A percentile compares a stretch with the other conserved stretches of the same genome.
These are phyloP conservation scores for Pezicula carpinea DNA, from an alignment of 2,329 filamentous ascomycete genomes.

Conservation along the genomic window DNA sequence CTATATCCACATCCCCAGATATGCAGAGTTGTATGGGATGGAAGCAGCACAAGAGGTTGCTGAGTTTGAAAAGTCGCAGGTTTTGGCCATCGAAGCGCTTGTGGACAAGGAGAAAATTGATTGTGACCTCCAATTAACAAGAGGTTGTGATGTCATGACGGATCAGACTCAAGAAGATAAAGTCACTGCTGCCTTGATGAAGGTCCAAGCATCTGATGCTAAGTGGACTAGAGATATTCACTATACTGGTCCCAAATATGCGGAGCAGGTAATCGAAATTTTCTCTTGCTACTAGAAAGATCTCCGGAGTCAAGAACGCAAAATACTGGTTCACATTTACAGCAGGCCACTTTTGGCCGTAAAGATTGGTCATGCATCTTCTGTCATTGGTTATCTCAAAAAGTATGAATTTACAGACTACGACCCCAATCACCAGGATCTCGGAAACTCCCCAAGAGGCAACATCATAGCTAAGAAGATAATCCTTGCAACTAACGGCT, in stretches of 20 bases:
- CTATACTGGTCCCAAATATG: not conserved
- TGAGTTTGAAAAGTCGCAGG: constrained; percentile 34
- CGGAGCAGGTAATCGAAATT: not conserved
- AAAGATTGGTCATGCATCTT: constrained; percentile 52
- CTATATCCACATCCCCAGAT: constrained; percentile 31
- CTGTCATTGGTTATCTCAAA: constrained; percentile 41
- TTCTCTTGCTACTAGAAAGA: too few species aligned
- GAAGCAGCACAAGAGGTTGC: constrained; percentile 34
- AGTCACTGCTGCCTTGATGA: constrained; percentile 21
- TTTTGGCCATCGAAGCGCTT: constrained; percentile 33
- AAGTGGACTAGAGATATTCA: not conserved
- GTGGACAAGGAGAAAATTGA: constrained; percentile 36
- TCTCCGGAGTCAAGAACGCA: constrained; percentile 21
- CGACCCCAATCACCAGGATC: constrained; percentile 37
- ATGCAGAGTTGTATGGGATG: constrained; percentile 28
- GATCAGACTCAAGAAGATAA: constrained; percentile 7
- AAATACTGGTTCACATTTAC: constrained; percentile 14
- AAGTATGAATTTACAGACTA: constrained; percentile 46
- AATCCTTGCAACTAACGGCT: constrained; percentile 63
- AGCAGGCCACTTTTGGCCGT: constrained; percentile 43
- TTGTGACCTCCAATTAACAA: constrained; percentile 36
- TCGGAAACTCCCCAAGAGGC: constrained; percentile 39
- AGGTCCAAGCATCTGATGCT: constrained; percentile 21
- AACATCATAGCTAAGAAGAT: constrained; percentile 47
- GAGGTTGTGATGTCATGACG: constrained; percentile 34